Base-by-base conservation (phyloP, 768 basidiomycete species). In the Auricularia sp. region DNA sequence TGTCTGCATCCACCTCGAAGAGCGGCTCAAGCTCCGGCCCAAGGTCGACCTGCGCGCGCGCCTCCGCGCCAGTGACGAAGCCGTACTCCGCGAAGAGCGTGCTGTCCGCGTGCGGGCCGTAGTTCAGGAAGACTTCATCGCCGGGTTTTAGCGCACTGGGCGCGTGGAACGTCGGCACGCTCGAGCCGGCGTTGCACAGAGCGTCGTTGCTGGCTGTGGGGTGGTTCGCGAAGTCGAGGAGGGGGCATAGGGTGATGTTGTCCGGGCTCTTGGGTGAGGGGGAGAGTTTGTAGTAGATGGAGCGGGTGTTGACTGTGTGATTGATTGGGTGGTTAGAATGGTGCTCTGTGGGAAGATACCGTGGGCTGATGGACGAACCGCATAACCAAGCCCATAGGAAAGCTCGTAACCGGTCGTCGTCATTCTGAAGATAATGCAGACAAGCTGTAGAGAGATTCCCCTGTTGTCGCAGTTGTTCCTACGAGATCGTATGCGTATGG, bases 341-440 rank as follows among this genome's bases (percentile, higher is more conserved):
- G 29, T 29, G 29, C 2, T 2, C 21, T 23, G 62, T 56, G 35
- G 11, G 29, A 29, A 29, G 29, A 29, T 18, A 42, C 39, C 39
- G 39, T 7, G 39, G 7, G 47, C 39, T 60, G 63, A 61, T 43
- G 23, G 47, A 72, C 79, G 65, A 68, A 90, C 94, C 92, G 71
- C 87, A 95, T 10, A 98, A 80, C 94, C 95, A 98, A 1, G 84
- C 93, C 93, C 95, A 97, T 3, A 91, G 72, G 68, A 84, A 91
- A 68, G 86, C 81, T 42, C 71, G 29, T 29, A 29, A 29, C 73
- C 14, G 6, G 56, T 33, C 18, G 56, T 23, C 33, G 16, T 14
- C 14, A 3, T 8, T 14, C 39, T 7, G 8, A 2, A 14, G 2
- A 8, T 2, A 1, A 7, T 42, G 2, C 2, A 14, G 39, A 14